phyloP scores from a whole-genome alignment of 2,329 filamentous ascomycete genomes.

The Sclerotiophoma versabilis region DNA sequence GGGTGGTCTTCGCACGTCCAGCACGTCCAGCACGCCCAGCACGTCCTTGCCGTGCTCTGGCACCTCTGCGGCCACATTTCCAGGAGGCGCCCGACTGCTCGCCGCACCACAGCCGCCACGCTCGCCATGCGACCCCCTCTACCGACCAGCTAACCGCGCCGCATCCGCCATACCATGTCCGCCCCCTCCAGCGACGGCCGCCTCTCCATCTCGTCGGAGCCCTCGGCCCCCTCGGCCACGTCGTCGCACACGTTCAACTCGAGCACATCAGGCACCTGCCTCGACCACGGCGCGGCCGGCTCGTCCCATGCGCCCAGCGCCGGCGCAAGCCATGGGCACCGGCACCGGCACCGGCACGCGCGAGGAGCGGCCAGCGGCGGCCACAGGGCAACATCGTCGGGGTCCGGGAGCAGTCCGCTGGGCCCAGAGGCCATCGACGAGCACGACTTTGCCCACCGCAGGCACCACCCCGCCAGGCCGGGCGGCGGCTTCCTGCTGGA shows the following conservation, averaged over 20 bases:
- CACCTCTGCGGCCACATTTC: background rate
- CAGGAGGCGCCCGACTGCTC: background rate
- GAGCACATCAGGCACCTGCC: slow-evolving; percentile 29
- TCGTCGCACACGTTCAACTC: slow-evolving; percentile 46
- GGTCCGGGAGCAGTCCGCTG: slow-evolving; percentile 21
- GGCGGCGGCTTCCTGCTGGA: slow-evolving; percentile 58
- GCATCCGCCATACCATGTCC: slow-evolving; percentile 36
- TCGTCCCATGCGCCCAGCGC: slow-evolving; percentile 33
- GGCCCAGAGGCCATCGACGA: slow-evolving; percentile 35
- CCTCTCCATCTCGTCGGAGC: slow-evolving; percentile 38
- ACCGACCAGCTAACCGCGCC: slow-evolving; percentile 32
- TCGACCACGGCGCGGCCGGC: slow-evolving; percentile 37
- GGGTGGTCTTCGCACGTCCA: background rate
- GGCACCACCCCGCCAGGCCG: slow-evolving; percentile 41
- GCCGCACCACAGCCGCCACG: background rate
- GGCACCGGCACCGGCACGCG: too few relatives aligned
- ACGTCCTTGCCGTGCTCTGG: slow-evolving; percentile 6
- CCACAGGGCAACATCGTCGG: slow-evolving; percentile 17
- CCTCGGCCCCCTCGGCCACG: slow-evolving; percentile 38
- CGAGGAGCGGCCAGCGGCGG: slow-evolving; percentile 15
- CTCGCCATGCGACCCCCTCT: slow-evolving; percentile 39
- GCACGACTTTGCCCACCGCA: slow-evolving; percentile 42
- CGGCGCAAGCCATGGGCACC: slow-evolving; percentile 23
- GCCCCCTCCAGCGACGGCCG: slow-evolving; percentile 44
- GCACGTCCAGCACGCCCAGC: slow-evolving; percentile 4